Conservation (phyloP, 169 alveolate species). For the Plasmodium ovale region DNA sequence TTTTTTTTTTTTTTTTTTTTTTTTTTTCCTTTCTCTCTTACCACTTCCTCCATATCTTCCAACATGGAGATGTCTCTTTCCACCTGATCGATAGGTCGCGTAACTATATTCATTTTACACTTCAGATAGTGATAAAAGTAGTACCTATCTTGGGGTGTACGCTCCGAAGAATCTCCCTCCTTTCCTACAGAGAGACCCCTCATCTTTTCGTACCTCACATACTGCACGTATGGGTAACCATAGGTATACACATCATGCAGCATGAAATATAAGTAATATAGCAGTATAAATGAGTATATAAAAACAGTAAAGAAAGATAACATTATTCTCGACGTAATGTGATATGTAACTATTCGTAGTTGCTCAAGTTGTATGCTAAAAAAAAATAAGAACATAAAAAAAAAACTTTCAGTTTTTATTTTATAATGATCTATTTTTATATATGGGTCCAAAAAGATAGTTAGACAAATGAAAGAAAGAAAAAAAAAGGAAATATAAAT, state of each 20-base stretch:
- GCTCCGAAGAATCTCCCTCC: neutral
- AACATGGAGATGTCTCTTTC: neutral
- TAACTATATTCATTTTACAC: conserved; percentile 16
- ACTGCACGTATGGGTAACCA: conserved; percentile 17
- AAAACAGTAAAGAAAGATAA: conserved; percentile 41
- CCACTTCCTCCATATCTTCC: neutral
- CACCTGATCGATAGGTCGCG: neutral
- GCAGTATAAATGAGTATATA: conserved; percentile 60
- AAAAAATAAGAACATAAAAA: conserved; percentile 74
- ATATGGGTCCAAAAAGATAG: conserved; percentile 50
- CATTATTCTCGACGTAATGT: conserved; percentile 27
- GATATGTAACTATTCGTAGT: conserved; percentile 65
- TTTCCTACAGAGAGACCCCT: neutral
- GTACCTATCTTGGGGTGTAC: neutral
- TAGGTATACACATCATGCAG: conserved; percentile 57
- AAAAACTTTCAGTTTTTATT: conserved; percentile 33
- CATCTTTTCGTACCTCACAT: conserved; percentile 17
- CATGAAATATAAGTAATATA: conserved; percentile 69
- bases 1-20: conserved; percentile 1
- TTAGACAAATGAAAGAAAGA: conserved; percentile 47
- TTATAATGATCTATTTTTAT: conserved; percentile 11
- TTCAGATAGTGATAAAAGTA: conserved; percentile 50
- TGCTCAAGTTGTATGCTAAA: conserved; percentile 69
- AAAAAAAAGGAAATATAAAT: conserved; percentile 33
- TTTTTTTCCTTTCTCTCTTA: neutral